Percentiles rank a stretch among this genome's conserved stretches.
Evolutionary conservation across 2,329 filamentous ascomycete species (phyloP).

Genomic region (Cadophora gregata): DNA sequence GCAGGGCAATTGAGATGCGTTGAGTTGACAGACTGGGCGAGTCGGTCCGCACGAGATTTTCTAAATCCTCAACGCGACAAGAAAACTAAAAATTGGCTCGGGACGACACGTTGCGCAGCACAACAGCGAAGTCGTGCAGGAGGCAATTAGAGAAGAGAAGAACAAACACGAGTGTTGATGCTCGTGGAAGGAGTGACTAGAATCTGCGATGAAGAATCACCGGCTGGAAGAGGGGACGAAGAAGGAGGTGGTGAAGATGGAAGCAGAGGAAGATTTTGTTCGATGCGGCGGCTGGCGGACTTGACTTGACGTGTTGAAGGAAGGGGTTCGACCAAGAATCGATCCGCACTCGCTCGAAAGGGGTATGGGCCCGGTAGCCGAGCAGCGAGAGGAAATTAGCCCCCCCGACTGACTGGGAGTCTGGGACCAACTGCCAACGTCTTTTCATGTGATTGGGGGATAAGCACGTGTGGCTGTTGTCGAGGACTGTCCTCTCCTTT

Average conservation of each 20-base stretch:
- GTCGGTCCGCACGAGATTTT: constrained; percentile 20
- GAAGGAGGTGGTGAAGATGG: constrained; percentile 26
- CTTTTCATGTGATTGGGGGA: constrained; percentile 17
- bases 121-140: constrained; percentile 24
- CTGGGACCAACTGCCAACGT: background rate
- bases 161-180: constrained; percentile 24
- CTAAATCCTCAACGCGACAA: constrained; percentile 24
- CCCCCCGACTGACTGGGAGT: background rate
- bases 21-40: constrained; percentile 16
- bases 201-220: constrained; percentile 35
- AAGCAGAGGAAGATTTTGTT: constrained; percentile 9
- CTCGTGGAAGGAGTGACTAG: constrained; percentile 51
- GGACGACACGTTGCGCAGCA: constrained; percentile 29
- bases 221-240: constrained; percentile 14
- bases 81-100: constrained; percentile 19
- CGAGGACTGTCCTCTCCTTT: constrained; percentile 1
- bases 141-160: constrained; percentile 34
- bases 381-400: constrained; percentile 2
- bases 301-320: background rate
- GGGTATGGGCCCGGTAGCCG: constrained; percentile 1
- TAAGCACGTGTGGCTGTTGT: background rate
- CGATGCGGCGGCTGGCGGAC: background rate
- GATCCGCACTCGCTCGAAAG: background rate
- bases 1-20: constrained; percentile 24
- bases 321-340: background rate